Base-by-base conservation (phyloP, 371 early-diverging fungal genomes). In the Apophysomyces ossiformis region DNA sequence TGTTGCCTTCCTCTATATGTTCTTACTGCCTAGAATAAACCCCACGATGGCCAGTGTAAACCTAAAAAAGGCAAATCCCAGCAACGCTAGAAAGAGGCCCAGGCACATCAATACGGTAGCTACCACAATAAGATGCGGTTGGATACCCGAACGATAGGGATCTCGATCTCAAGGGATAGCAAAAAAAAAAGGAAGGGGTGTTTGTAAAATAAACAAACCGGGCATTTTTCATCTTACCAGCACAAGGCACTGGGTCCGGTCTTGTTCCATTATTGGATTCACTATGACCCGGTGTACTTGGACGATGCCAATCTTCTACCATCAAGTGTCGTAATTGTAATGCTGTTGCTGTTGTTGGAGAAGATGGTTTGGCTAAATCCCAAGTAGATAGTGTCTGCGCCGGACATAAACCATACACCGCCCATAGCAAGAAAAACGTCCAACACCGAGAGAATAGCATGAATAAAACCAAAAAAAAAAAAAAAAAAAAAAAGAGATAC, bases 11-110 rank as follows among this genome's bases (percentile, higher is more conserved):
- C 32, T 43, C 26, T 13, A 61, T 37, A 63, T 58, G 13, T 16
- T 15, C 45, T 62, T 77, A 76, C 80, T 45, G 35, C 77, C 80
- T 13, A 71, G 35, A 4, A 70, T 32, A 18, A 75, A 68, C 7
- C 80, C 77, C 16, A 61, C 50, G 6, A 67, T 16, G 5, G 41
- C 70, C 44, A 77, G 61, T 0, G 78, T 73, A 21, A 69, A 26
- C 32, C 64, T 70, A 67, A 77, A 80, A 26, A 69, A 64, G 1
- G 64, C 66, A 56, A 75, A 80, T 1, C 69, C 70, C 6, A 44
- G 39, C 4, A 57, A 45, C 41, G 73, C 41, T 1, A 75, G 43
- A 61, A 58, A 71, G 6, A 69, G 37, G 2, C 71, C 79, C 4
- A 72, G 11, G 2, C 59, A 0, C 9, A 76, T 61, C 4, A 73